Conservation (phyloP, 2,329 filamentous ascomycete species). For the Diaporthe sp. region DNA sequence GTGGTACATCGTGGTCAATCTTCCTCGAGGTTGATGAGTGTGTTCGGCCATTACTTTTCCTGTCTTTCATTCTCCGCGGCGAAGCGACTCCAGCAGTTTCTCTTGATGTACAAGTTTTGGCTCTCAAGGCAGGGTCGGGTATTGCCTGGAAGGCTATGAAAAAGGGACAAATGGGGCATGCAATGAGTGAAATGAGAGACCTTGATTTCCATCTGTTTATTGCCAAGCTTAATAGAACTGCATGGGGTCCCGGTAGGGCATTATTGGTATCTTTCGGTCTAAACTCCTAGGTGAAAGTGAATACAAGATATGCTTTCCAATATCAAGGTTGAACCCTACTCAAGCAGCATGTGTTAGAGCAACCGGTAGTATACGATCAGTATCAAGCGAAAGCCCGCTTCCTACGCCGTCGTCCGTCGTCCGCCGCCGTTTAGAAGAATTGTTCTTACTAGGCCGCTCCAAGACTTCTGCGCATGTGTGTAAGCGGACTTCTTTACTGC, state of each 20-base stretch:
- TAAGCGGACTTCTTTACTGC: background rate
- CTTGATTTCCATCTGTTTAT: conserved; percentile 27
- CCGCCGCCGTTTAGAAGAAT: background rate
- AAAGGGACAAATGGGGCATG: conserved; percentile 15
- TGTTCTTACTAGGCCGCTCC: background rate
- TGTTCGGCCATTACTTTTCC: background rate
- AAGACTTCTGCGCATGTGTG: background rate
- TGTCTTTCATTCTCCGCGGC: conserved; percentile 3
- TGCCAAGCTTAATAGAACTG: conserved; percentile 35
- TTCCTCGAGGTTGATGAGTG: background rate
- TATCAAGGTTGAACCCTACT: background rate
- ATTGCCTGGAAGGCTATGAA: conserved; percentile 24
- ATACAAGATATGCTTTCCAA: conserved; percentile 22
- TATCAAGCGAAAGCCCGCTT: background rate
- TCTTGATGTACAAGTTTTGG: conserved; percentile 25
- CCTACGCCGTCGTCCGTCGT: background rate
- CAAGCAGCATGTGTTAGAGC: background rate
- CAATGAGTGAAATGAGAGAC: conserved; percentile 32
- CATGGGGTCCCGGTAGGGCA: conserved; percentile 29
- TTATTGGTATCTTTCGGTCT: conserved; percentile 15
- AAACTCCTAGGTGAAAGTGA: conserved; percentile 23
- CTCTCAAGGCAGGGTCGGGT: conserved; percentile 27
- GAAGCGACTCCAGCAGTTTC: conserved; percentile 23
- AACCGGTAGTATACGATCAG: background rate
- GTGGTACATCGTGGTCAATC: background rate